Conservation (phyloP, 2,329 filamentous ascomycete genomes). For the Fusarium annulatum region DNA sequence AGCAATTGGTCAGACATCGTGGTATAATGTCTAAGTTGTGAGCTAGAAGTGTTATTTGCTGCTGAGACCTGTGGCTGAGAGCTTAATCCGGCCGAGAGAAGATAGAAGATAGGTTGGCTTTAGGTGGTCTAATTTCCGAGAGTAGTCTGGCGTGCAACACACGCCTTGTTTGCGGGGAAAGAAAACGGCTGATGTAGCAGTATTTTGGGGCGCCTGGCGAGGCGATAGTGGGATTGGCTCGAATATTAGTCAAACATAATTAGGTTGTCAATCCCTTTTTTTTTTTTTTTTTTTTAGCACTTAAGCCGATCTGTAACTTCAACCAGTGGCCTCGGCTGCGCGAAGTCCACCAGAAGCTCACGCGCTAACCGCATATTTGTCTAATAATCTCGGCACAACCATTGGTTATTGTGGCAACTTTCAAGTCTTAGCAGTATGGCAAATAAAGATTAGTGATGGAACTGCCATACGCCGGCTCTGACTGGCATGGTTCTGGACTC, state of each 20-base stretch:
- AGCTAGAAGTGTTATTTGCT: no score
- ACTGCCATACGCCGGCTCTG: accelerated
- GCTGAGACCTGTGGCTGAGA: no score
- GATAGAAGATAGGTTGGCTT: no score
- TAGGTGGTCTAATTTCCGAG: neutral
- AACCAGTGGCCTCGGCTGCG: neutral
- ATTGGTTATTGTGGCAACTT: no score
- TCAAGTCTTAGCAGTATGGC: no score
- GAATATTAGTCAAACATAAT: neutral
- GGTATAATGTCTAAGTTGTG: no score
- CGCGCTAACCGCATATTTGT: no score
- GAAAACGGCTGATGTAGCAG: neutral
- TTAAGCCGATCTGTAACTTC: accelerated
- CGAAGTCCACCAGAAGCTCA: neutral
- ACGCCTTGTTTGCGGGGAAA: accelerated
- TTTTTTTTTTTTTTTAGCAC: neutral
- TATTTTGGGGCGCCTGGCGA: neutral
- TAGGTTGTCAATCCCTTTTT: neutral
- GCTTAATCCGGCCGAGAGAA: no score
- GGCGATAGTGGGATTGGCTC: neutral
- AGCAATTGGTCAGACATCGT: no score
- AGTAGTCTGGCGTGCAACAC: accelerated
- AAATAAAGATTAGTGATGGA: neutral
- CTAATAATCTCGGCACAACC: no score
- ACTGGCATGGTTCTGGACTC: neutral